Percentiles rank a stretch among this genome's conserved stretches.
Evolutionary conservation across 495 filamentous ascomycete genomes (phyloP).

Genomic region (Hypoxylon lienhwacheense): DNA sequence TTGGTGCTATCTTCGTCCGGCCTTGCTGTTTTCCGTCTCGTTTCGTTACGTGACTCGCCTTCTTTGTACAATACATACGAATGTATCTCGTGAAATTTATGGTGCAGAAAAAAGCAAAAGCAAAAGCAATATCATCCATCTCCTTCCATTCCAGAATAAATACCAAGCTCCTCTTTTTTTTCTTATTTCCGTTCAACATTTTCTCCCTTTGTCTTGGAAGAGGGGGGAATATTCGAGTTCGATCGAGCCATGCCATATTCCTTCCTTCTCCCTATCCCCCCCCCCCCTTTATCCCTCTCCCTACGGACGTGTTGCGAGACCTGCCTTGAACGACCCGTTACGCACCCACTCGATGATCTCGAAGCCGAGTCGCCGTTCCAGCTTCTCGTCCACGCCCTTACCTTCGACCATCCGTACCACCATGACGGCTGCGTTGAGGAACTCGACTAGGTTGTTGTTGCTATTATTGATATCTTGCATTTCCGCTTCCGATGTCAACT

Average conservation of each 20-base stretch:
- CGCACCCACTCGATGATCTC: constrained; percentile 82
- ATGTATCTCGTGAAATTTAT: too few species aligned
- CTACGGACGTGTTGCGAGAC: constrained; percentile 8
- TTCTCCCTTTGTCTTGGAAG: not conserved
- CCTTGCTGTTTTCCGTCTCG: not conserved
- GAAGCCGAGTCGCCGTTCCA: constrained; percentile 72
- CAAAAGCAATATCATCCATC: not conserved
- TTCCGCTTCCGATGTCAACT: constrained; percentile 33
- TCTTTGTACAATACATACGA: constrained; percentile 22
- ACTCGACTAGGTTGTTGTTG: constrained; percentile 55
- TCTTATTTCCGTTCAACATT: not conserved
- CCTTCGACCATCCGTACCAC: constrained; percentile 42
- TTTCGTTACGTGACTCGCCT: constrained; percentile 8
- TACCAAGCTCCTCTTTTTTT: too few species aligned
- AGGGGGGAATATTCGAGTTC: too few species aligned
- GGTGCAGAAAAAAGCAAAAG: constrained; percentile 6
- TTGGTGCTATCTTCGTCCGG: constrained; percentile 4
- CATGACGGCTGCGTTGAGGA: constrained; percentile 48
- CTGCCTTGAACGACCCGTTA: constrained; percentile 39
- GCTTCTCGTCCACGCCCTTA: constrained; percentile 62
- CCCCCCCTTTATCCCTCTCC: constrained; percentile 4
- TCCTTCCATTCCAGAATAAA: too few species aligned
- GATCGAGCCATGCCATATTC: not conserved
- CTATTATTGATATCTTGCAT: constrained; percentile 2
- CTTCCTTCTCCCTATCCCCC: not conserved